phyloP scores from a whole-genome alignment of 2,329 filamentous ascomycete genomes.

The Talaromyces sp. region DNA sequence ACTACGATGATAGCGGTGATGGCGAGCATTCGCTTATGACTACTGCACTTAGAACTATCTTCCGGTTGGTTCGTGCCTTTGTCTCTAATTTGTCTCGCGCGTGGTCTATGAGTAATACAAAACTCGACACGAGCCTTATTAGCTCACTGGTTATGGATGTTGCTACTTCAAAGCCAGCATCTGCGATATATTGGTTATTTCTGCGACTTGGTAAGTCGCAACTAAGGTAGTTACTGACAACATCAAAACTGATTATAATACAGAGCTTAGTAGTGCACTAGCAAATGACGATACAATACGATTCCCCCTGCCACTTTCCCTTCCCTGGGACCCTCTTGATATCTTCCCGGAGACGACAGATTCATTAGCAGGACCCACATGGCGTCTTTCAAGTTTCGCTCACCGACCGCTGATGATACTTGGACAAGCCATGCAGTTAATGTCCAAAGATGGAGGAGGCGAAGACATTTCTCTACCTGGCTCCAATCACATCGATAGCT shows the following conservation, averaged over 20 bases:
- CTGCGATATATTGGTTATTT: conserved; percentile 32
- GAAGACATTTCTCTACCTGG: background rate
- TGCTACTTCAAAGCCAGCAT: conserved; percentile 15
- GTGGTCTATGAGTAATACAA: background rate
- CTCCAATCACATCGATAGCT: background rate
- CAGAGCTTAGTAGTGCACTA: conserved; percentile 8
- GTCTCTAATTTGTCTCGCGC: background rate
- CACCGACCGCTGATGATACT: background rate
- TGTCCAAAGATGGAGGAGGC: background rate
- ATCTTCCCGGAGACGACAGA: background rate
- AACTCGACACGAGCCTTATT: background rate
- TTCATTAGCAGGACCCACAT: background rate
- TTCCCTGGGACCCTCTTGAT: background rate
- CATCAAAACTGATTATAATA: background rate
- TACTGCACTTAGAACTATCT: background rate
- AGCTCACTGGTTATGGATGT: background rate
- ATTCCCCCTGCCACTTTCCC: background rate
- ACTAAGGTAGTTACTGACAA: background rate
- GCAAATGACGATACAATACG: background rate
- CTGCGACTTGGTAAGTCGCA: conserved; percentile 30
- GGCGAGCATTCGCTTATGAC: background rate
- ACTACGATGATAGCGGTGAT: background rate
- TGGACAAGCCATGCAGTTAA: background rate
- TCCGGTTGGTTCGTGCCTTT: background rate
- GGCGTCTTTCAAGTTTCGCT: background rate